Evolutionary conservation across 495 filamentous ascomycete genomes (phyloP).

Genomic region (Aspergillus haitiensis): DNA sequence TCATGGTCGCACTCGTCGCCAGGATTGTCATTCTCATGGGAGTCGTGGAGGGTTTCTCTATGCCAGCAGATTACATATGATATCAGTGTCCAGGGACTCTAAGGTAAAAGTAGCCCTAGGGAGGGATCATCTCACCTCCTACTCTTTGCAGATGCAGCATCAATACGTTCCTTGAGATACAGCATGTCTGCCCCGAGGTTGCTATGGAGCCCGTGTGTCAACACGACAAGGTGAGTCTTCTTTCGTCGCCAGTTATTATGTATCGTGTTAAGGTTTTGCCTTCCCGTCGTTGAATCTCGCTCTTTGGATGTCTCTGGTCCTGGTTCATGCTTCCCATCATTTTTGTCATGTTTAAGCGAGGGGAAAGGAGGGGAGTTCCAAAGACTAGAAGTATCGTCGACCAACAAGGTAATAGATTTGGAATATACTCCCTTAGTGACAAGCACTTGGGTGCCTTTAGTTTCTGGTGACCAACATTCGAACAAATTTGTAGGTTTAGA

Average conservation of each 20-base stretch:
- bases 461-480: conserved; percentile 61
- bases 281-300: neutral
- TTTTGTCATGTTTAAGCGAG: conserved; percentile 50
- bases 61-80: neutral
- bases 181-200: conserved; percentile 98
- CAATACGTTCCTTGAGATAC: conserved; percentile 94
- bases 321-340: conserved; percentile 23
- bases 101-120: neutral
- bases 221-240: conserved; percentile 83
- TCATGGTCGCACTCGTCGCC: conserved; percentile 64
- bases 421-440: conserved; percentile 76
- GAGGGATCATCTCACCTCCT: neutral
- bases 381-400: conserved; percentile 83
- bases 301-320: neutral
- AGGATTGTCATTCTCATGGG: conserved; percentile 32
- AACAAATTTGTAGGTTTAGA: conserved; percentile 65
- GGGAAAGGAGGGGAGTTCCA: conserved; percentile 91
- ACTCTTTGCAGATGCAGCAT: conserved; percentile 71
- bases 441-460: conserved; percentile 46
- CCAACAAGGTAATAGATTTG: conserved; percentile 67
- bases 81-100: neutral
- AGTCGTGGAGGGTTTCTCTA: neutral
- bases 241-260: conserved; percentile 41
- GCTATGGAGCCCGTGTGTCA: conserved; percentile 94
- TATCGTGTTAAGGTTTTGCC: neutral